A percentile compares a stretch with the other conserved stretches of the same genome.
phyloP scores from a whole-genome alignment of 1,139 yeast species.

The Yamadazyma mexicana region DNA sequence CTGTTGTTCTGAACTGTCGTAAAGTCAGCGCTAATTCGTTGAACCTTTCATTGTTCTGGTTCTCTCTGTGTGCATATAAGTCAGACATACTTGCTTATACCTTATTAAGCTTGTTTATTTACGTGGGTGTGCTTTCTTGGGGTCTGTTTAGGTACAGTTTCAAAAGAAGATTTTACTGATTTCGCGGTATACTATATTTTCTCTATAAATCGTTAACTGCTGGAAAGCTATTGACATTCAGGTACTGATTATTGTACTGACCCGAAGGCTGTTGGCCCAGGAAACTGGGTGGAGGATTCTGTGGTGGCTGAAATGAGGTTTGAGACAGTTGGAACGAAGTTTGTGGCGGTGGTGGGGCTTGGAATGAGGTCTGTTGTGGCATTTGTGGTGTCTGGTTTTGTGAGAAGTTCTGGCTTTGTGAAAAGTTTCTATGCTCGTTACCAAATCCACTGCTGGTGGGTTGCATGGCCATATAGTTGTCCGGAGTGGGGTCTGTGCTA shows the following conservation, averaged over 20 bases:
- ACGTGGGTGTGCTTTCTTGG: not conserved
- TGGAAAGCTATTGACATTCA: constrained; percentile 33
- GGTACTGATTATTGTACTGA: constrained; percentile 27
- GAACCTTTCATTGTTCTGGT: constrained; percentile 45
- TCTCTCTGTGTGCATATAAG: constrained; percentile 45
- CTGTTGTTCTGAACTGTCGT: constrained; percentile 45
- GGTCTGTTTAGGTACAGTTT: constrained; percentile 1
- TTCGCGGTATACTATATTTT: not conserved
- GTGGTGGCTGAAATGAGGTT: constrained; percentile 3
- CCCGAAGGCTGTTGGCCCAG: too few species aligned
- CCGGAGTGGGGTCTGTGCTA: constrained; percentile 2
- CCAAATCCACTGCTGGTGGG: constrained; percentile 19
- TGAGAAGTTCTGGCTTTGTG: not conserved
- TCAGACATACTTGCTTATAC: too few species aligned
- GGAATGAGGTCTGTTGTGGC: constrained; percentile 2
- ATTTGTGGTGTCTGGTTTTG: too few species aligned
- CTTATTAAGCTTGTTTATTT: too few species aligned
- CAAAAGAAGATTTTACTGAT: not conserved
- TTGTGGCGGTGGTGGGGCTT: constrained; percentile 5
- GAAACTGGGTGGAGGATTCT: constrained; percentile 1
- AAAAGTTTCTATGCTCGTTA: constrained; percentile 6
- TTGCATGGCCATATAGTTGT: constrained; percentile 10
- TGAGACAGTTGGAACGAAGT: constrained; percentile 5
- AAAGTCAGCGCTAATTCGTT: constrained; percentile 47
- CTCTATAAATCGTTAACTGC: constrained; percentile 24